A percentile compares a stretch with the other conserved stretches of the same genome.
phyloP scores from a whole-genome alignment of 2,329 filamentous ascomycete species.

The Neofusicoccum umdonicola region DNA sequence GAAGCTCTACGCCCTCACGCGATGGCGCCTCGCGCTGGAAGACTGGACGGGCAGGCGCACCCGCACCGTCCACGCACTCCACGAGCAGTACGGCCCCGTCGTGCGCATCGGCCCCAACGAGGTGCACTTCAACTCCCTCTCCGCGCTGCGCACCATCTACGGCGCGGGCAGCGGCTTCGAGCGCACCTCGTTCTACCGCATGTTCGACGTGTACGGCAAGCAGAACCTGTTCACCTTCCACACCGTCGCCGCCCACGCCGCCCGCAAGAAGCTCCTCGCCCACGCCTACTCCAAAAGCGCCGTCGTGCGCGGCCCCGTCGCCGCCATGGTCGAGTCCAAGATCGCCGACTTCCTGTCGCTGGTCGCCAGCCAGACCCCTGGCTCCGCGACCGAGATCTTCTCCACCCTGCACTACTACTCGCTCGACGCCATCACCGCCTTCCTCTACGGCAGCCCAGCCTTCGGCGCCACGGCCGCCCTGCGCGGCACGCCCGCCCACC shows the following conservation, averaged over 20 bases:
- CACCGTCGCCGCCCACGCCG: conserved; percentile 22
- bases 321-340: conserved; percentile 10
- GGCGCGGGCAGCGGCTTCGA: conserved; percentile 53
- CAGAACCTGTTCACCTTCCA: conserved; percentile 55
- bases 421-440: conserved; percentile 53
- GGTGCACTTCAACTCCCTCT: conserved; percentile 44
- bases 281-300: conserved; percentile 54
- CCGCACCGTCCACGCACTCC: conserved; percentile 42
- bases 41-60: conserved; percentile 47
- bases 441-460: conserved; percentile 46
- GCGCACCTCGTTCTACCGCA: conserved; percentile 52
- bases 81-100: conserved; percentile 46
- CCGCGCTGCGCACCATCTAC: conserved; percentile 54
- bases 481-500: conserved; percentile 28
- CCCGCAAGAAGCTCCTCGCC: conserved; percentile 53
- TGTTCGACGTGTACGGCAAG: conserved; percentile 55
- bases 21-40: conserved; percentile 47
- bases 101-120: conserved; percentile 51
- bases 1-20: conserved; percentile 41
- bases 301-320: conserved; percentile 37
- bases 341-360: neutral
- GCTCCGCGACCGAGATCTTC: conserved; percentile 42
- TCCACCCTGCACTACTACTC: conserved; percentile 53
- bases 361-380: neutral
- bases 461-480: conserved; percentile 47